Evolutionary conservation across 768 basidiomycete species (phyloP), one percentile per base, ranked within the genome.

Genomic region (Suillus bovinus): DNA sequence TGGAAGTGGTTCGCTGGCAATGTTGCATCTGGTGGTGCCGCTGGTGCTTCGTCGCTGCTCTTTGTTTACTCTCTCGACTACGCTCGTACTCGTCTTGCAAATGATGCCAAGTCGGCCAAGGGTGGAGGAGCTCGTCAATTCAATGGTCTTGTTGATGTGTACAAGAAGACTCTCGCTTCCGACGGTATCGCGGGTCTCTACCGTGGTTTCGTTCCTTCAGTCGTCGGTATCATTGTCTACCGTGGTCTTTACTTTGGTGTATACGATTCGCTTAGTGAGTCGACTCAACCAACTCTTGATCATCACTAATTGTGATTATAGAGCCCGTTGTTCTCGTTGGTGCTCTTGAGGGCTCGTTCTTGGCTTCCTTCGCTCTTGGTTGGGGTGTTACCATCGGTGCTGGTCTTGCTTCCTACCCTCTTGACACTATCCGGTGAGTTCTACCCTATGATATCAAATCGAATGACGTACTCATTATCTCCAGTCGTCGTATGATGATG

Each of bases 401-500:
- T 79, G 96, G 96, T 87, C 91, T 99, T 80, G 96, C 96, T 76
- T 98, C 97, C 17, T 94, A 94, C 74, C 93, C 93, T 78, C 86
- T 94, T 61, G 93, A 94, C 74, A 94, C 93, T 62, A 94, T 94
- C 70, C 92, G 90, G 88, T 90, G 10, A 20, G 75, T 4, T 24
- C 6, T 46, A 16, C 13, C 55, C 2, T 22, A 36, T 27, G 34
- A 47, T 46, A 4, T 10, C 27, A 50, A 5, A 54, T 36, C 29
- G 27, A n/a, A 38, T 62, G 44, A 13, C 58, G 64, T 71, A 78
- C 69, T 4, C 1, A 13, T 71, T 24, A 71, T 69, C 14, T 74
- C 67, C 70, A 96, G 96, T 90, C 96, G 97, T 90, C 94, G 97
- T 71, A 99, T 99, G 97, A 99, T 99, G 97, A 99, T 99, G 96